Conservation (phyloP, 2,329 filamentous ascomycete species). For the Colletotrichum graminicola region DNA sequence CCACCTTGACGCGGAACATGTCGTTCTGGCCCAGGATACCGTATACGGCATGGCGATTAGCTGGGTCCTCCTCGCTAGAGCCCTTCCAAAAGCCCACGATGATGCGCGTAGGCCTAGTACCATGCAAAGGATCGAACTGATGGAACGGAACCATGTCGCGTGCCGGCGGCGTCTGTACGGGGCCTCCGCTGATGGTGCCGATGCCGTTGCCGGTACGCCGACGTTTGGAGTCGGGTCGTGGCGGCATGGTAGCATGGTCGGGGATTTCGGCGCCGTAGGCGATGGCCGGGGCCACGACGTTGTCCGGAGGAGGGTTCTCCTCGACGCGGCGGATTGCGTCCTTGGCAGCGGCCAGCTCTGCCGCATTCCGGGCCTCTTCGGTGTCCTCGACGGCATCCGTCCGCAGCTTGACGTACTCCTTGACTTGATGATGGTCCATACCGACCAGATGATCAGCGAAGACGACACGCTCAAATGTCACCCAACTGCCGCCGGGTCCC, state of each 20-base stretch:
- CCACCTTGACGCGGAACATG: constrained; percentile 74
- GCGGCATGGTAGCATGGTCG: constrained; percentile 53
- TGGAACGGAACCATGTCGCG: constrained; percentile 11
- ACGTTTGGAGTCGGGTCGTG: constrained; percentile 59
- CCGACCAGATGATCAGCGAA: constrained; percentile 69
- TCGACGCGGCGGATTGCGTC: constrained; percentile 61
- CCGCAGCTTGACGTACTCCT: constrained; percentile 72
- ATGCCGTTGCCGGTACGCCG: constrained; percentile 58
- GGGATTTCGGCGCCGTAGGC: constrained; percentile 66
- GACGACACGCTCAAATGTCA: constrained; percentile 71
- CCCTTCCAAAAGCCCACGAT: constrained; percentile 71
- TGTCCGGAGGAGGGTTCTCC: constrained; percentile 58
- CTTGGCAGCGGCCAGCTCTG: constrained; percentile 58
- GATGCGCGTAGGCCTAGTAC: constrained; percentile 68
- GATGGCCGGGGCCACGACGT: constrained; percentile 57
- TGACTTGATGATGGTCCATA: constrained; percentile 68
- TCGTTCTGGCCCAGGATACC: constrained; percentile 73
- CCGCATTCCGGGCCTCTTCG: constrained; percentile 53
- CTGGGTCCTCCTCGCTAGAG: constrained; percentile 60
- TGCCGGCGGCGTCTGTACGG: constrained; percentile 37
- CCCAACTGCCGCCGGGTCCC: constrained; percentile 73
- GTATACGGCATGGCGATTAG: constrained; percentile 71
- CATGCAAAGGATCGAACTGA: constrained; percentile 58
- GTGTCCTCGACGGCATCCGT: constrained; percentile 54
- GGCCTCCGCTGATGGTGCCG: constrained; percentile 49